Conservation (phyloP, 2,329 filamentous ascomycete genomes). For the Onygenales sp. region DNA sequence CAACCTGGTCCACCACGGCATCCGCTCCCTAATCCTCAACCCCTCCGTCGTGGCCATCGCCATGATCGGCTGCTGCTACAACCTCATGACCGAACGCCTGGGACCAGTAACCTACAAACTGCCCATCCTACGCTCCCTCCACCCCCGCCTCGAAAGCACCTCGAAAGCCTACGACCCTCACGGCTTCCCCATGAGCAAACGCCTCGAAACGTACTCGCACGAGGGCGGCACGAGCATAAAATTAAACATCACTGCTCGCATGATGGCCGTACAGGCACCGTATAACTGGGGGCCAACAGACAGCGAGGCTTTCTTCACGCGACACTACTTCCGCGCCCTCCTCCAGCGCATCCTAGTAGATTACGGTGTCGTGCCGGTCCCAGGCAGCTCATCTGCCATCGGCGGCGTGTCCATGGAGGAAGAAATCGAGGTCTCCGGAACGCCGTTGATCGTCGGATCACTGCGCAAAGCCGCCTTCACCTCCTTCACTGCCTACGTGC, state of each 20-base stretch:
- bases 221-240: slow-evolving; percentile 54
- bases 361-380: slow-evolving; percentile 60
- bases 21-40: slow-evolving; percentile 77
- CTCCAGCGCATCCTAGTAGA: slow-evolving; percentile 91
- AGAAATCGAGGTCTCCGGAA: slow-evolving; percentile 36
- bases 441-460: slow-evolving; percentile 78
- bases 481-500: slow-evolving; percentile 67
- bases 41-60: slow-evolving; percentile 79
- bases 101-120: slow-evolving; percentile 81
- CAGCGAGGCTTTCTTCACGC: slow-evolving; percentile 78
- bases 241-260: slow-evolving; percentile 89
- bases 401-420: slow-evolving; percentile 13
- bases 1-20: slow-evolving; percentile 90
- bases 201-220: slow-evolving; percentile 49
- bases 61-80: slow-evolving; percentile 97
- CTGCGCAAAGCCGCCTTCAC: slow-evolving; percentile 70
- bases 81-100: slow-evolving; percentile 82
- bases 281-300: slow-evolving; percentile 79
- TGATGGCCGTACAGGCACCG: slow-evolving; percentile 97
- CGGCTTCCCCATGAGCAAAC: slow-evolving; percentile 84
- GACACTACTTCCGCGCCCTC: slow-evolving; percentile 86
- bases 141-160: slow-evolving; percentile 58
- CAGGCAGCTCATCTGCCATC: slow-evolving; percentile 23
- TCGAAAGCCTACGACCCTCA: slow-evolving; percentile 71
- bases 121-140: slow-evolving; percentile 64